phyloP scores from a whole-genome alignment of 2,329 filamentous ascomycete species.

The Dothideomycetes sp. region DNA sequence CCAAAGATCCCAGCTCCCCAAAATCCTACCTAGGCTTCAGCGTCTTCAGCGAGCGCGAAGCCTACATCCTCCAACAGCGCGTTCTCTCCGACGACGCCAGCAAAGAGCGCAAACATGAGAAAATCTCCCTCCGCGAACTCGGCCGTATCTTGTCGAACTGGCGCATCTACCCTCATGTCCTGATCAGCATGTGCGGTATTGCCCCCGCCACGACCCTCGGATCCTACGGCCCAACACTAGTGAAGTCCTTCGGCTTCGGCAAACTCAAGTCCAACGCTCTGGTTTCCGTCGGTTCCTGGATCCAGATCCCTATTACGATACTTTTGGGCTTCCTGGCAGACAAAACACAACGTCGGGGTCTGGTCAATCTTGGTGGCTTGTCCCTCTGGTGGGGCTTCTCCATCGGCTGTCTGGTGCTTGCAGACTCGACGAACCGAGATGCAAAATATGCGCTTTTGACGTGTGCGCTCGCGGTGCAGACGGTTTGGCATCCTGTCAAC shows the following conservation, averaged over 20 bases:
- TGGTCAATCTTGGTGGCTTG: slow-evolving; percentile 1
- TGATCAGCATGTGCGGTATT: slow-evolving; percentile 11
- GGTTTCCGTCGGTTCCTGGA: slow-evolving; percentile 14
- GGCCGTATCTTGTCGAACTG: slow-evolving; percentile 10
- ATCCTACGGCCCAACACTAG: slow-evolving; percentile 12
- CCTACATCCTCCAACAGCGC: slow-evolving; percentile 7
- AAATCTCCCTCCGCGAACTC: slow-evolving; percentile 9
- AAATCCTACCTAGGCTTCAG: slow-evolving; percentile 1
- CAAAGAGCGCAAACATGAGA: slow-evolving; percentile 7
- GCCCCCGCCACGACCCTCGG: slow-evolving; percentile 10
- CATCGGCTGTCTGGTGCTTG: background rate
- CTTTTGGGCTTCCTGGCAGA: slow-evolving; percentile 8
- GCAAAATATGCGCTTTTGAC: background rate
- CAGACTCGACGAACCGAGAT: background rate
- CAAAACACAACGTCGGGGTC: slow-evolving; percentile 1
- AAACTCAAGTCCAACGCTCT: slow-evolving; percentile 13
- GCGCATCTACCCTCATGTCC: slow-evolving; percentile 12
- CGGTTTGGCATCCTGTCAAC: slow-evolving; percentile 9
- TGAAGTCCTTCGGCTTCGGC: slow-evolving; percentile 12
- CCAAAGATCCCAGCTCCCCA: slow-evolving; percentile 1
- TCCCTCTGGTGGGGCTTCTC: slow-evolving; percentile 1
- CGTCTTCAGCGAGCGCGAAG: slow-evolving; percentile 10
- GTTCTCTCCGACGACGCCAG: slow-evolving; percentile 11
- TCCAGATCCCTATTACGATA: slow-evolving; percentile 9
- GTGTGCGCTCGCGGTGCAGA: background rate